These are phyloP conservation scores for Psidium friedrichsthalianum DNA, from an alignment of 345 rosid genomes.

Conservation along the genomic window DNA sequence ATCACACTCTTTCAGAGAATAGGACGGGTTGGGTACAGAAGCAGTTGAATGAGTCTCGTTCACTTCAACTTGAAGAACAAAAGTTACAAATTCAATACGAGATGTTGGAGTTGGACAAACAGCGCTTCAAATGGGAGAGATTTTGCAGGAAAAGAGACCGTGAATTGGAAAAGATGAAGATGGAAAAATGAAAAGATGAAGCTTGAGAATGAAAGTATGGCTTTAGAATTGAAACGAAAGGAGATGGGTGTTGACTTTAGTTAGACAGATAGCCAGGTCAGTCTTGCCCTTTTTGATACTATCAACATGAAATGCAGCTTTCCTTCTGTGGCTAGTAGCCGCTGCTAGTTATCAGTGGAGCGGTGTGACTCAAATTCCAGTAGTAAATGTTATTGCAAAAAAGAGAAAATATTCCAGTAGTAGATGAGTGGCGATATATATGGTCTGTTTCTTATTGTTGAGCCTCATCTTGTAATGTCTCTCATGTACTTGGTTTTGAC, in stretches of 20 bases:
- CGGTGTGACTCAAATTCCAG: neutral
- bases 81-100: conserved; percentile 66
- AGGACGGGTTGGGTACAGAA: conserved; percentile 43
- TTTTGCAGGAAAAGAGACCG: conserved; percentile 67
- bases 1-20: conserved; percentile 35
- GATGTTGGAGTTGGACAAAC: conserved; percentile 77
- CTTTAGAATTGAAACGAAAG: conserved; percentile 57
- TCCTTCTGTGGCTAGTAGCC: neutral
- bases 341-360: neutral
- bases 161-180: conserved; percentile 60
- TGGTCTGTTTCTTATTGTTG: neutral
- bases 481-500: neutral
- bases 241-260: conserved; percentile 14
- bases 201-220: conserved; percentile 74
- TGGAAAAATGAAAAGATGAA: conserved; percentile 87
- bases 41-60: conserved; percentile 56
- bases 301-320: neutral
- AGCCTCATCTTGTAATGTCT: neutral
- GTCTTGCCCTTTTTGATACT: neutral
- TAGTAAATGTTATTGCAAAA: neutral
- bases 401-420: neutral
- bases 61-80: conserved; percentile 71
- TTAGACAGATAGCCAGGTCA: neutral
- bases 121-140: conserved; percentile 74
- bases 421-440: neutral